Conservation (phyloP, 1,284 basidiomycete genomes). For the Ustilago trichophora region DNA sequence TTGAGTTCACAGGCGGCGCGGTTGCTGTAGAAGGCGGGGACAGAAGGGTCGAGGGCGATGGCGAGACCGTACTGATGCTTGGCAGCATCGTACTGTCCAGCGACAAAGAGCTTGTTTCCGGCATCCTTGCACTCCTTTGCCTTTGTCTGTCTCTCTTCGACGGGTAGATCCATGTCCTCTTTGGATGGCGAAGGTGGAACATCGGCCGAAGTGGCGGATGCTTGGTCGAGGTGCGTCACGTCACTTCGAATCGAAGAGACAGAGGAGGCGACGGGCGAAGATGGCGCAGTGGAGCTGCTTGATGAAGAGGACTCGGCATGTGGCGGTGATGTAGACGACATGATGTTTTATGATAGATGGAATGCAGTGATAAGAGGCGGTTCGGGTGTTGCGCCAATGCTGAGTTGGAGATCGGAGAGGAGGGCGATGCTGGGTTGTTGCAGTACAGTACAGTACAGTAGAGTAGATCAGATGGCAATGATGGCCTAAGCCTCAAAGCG, state of each 20-base stretch:
- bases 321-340: constrained; percentile 12
- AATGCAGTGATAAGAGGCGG: no score
- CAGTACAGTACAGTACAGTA: no score
- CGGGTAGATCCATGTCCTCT: constrained; percentile 38
- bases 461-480: no score
- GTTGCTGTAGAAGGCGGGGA: constrained; percentile 59
- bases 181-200: constrained; percentile 50
- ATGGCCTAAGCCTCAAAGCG: no score
- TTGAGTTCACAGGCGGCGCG: constrained; percentile 65
- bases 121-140: constrained; percentile 53
- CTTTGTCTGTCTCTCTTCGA: constrained; percentile 43
- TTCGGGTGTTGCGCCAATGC: no score
- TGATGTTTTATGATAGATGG: background rate
- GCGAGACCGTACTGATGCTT: constrained; percentile 59
- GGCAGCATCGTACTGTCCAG: constrained; percentile 53
- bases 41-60: constrained; percentile 57
- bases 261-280: constrained; percentile 29
- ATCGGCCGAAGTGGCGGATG: constrained; percentile 56
- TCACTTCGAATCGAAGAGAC: constrained; percentile 28
- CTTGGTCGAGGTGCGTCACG: constrained; percentile 37
- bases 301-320: constrained; percentile 23
- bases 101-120: constrained; percentile 61
- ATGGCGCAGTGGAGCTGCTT: constrained; percentile 28
- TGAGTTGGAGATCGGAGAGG: no score
- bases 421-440: no score